Conservation (phyloP, 2,329 filamentous ascomycete species). For the Apiospora rasikravindrae region DNA sequence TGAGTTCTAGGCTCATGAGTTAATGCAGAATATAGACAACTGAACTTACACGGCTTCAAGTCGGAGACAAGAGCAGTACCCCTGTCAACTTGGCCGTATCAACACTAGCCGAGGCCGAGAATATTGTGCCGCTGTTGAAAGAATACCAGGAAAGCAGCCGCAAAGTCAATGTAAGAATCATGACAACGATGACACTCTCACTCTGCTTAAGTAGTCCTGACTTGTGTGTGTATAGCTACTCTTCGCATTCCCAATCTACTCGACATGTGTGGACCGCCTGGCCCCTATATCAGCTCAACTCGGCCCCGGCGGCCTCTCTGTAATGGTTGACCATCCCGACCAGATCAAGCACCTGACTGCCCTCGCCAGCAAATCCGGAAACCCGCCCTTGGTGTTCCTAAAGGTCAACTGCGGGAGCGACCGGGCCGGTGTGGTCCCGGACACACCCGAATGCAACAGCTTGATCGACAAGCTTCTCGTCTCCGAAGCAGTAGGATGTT, state of each 20-base stretch:
- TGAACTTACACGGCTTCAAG: slow-evolving; percentile 71
- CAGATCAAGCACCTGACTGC: slow-evolving; percentile 59
- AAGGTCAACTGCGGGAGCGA: slow-evolving; percentile 78
- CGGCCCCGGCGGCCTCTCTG: slow-evolving; percentile 59
- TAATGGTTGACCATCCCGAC: slow-evolving; percentile 72
- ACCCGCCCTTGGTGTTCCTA: slow-evolving; percentile 64
- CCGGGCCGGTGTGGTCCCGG: slow-evolving; percentile 69
- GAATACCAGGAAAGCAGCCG: slow-evolving; percentile 61
- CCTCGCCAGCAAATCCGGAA: slow-evolving; percentile 47
- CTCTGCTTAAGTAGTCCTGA: background rate
- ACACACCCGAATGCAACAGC: slow-evolving; percentile 49
- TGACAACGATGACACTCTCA: background rate
- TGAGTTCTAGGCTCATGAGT: background rate
- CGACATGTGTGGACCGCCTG: slow-evolving; percentile 65
- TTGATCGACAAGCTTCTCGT: slow-evolving; percentile 53
- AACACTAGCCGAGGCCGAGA: slow-evolving; percentile 76
- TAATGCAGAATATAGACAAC: slow-evolving; percentile 56
- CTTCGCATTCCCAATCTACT: slow-evolving; percentile 73
- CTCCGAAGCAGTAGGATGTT: slow-evolving; percentile 44
- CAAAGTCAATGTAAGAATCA: slow-evolving; percentile 57
- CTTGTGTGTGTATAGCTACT: slow-evolving; percentile 54
- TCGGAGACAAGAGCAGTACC: slow-evolving; percentile 57
- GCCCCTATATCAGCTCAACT: slow-evolving; percentile 60
- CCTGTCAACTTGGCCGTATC: slow-evolving; percentile 71
- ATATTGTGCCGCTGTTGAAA: slow-evolving; percentile 63